Conservation (phyloP, 208 protist species). For the Blastocrithidia nonstop region DNA sequence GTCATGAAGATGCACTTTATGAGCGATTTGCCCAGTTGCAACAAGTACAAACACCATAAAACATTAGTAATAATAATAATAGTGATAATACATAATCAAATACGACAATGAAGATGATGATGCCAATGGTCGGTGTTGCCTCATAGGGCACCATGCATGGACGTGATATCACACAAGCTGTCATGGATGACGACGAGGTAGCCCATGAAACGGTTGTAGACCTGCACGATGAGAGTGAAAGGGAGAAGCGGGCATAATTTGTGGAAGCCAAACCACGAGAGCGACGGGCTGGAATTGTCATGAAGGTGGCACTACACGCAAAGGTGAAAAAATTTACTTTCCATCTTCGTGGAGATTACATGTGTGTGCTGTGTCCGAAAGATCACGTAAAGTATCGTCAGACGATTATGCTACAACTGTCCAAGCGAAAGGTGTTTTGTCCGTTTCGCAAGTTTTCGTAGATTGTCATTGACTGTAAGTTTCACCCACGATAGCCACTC, state of each 20-base stretch:
- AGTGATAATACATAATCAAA: background rate
- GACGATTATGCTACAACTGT: constrained; percentile 86
- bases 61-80: background rate
- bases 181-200: constrained; percentile 63
- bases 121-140: constrained; percentile 4
- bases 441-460: constrained; percentile 87
- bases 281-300: constrained; percentile 64
- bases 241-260: constrained; percentile 82
- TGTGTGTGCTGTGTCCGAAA: constrained; percentile 83
- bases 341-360: constrained; percentile 80
- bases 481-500: constrained; percentile 97
- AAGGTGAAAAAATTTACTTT: constrained; percentile 83
- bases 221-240: constrained; percentile 74
- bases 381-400: constrained; percentile 88
- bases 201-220: constrained; percentile 52
- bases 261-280: constrained; percentile 55
- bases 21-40: constrained; percentile 7
- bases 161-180: constrained; percentile 62
- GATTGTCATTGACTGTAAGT: constrained; percentile 87
- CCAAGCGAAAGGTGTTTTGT: constrained; percentile 84
- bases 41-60: too few species aligned
- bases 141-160: constrained; percentile 51
- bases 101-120: constrained; percentile 1
- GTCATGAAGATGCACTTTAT: constrained; percentile 4
- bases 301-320: constrained; percentile 82